Base-by-base conservation (phyloP, 345 rosid species). In the Schrenkiella parvula region DNA sequence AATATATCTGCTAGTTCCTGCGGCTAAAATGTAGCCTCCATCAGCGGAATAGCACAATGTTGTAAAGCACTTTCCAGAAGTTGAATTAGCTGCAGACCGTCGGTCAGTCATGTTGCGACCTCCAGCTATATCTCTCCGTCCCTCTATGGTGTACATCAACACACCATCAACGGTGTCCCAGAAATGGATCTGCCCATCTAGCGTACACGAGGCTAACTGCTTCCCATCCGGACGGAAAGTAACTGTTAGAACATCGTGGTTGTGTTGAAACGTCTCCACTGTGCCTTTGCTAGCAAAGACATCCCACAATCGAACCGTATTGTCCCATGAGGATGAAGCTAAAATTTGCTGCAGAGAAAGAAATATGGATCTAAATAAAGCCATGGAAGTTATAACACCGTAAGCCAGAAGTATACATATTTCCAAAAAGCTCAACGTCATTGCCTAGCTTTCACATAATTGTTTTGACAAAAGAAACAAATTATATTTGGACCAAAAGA, bases 311-410 rank as follows among this genome's bases (percentile, higher is more conserved):
- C 90, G 82, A 77, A 95, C 98, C 17, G 96, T 87, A 70, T 84
- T 84, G 83, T 95, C 99, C 99, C 99, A 91, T 26, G 99, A 95
- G 37, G 99, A 95, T 58, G 99, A 95, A 78, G 96, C 96, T 74
- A 95, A 81, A 39, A 70, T 23, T 76, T 76, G 80, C 80, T 76
- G 80, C 64, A 56, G 15, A 12, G 31, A 53, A 31, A 54, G 26
- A 64, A 41, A 56, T 23, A 63, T 29, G 19, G 21, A 61, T 28
- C 22, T 52, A 32, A 10, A 31, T 21, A 28, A 74, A 55, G 67
- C 43, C 43, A 66, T 38, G 43, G 8, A 21, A 31, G 39, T n/a
- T 54, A 18, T 74, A 61, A 15, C 34, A 62, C 32, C 64, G 55
- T 19, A 25, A 46, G 47, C 48, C 5, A 55, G 61, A 70, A 64